Percentiles rank a stretch among this genome's conserved stretches.
These are phyloP conservation scores for Coriolopsis trogii DNA, from an alignment of 1,284 basidiomycete genomes.

Conservation along the genomic window DNA sequence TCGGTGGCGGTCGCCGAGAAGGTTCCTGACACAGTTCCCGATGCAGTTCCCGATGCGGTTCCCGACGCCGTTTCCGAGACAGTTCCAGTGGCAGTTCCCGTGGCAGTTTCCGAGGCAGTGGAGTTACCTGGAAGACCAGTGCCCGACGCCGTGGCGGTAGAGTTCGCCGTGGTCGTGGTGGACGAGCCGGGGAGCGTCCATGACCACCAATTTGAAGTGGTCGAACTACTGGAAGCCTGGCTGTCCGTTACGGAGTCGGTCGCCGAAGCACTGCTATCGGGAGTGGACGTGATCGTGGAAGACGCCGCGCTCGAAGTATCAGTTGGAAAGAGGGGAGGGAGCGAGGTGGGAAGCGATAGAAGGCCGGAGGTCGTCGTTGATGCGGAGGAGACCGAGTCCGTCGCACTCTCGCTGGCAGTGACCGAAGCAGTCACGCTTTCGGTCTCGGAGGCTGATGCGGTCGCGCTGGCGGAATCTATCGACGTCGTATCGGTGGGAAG, in stretches of 20 bases:
- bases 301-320: neutral
- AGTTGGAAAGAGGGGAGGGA: too few species aligned
- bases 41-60: neutral
- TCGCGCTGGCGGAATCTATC: neutral
- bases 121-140: slow-evolving; percentile 1
- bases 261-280: too few species aligned
- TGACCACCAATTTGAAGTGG: neutral
- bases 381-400: neutral
- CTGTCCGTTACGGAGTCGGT: neutral
- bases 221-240: neutral
- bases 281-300: neutral
- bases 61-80: slow-evolving; percentile 6
- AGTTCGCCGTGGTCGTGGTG: neutral
- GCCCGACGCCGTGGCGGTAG: neutral
- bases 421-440: neutral
- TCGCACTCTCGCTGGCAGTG: neutral
- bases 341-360: too few species aligned
- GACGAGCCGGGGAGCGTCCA: neutral
- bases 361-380: neutral
- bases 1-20: slow-evolving; percentile 1
- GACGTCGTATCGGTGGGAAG: slow-evolving; percentile 1
- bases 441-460: neutral
- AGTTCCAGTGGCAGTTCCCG: neutral
- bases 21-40: neutral
- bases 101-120: slow-evolving; percentile 1